These are phyloP conservation scores for Dimocarpus longan DNA, from an alignment of 345 rosid species.

Conservation along the genomic window DNA sequence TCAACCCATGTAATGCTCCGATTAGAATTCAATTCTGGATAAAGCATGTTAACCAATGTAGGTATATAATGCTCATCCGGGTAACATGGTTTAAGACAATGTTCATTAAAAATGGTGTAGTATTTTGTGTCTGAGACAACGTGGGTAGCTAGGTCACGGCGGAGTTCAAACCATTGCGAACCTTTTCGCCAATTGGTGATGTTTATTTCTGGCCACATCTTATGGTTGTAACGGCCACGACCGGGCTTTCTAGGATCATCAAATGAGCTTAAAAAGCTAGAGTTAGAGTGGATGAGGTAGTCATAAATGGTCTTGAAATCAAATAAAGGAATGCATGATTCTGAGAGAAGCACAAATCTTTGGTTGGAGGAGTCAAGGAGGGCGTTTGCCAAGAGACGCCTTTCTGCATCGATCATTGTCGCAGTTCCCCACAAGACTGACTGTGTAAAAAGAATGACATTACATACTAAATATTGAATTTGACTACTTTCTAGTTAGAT, in stretches of 20 bases:
- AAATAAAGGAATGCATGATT: slow-evolving; percentile 72
- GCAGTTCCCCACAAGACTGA: slow-evolving; percentile 65
- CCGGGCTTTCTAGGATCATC: slow-evolving; percentile 54
- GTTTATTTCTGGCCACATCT: slow-evolving; percentile 57
- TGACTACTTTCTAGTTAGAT: too few relatives aligned
- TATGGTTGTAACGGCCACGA: slow-evolving; percentile 62
- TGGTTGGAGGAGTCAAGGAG: slow-evolving; percentile 61
- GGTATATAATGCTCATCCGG: slow-evolving; percentile 76
- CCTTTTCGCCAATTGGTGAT: slow-evolving; percentile 76
- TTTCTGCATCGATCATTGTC: slow-evolving; percentile 72
- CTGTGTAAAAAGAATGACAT: slow-evolving; percentile 29
- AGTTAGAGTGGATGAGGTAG: slow-evolving; percentile 51
- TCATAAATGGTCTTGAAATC: slow-evolving; percentile 53
- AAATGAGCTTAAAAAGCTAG: slow-evolving; percentile 47
- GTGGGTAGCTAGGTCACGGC: slow-evolving; percentile 48
- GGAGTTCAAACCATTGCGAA: slow-evolving; percentile 79
- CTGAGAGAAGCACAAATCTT: slow-evolving; percentile 73
- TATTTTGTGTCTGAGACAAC: slow-evolving; percentile 52
- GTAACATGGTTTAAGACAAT: slow-evolving; percentile 63
- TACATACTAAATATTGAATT: too few relatives aligned
- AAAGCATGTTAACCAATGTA: slow-evolving; percentile 47
- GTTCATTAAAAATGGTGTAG: slow-evolving; percentile 40
- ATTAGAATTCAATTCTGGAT: slow-evolving; percentile 43
- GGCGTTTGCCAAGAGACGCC: slow-evolving; percentile 69
- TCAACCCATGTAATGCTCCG: slow-evolving; percentile 69